Evolutionary conservation across 768 basidiomycete genomes (phyloP), one percentile per base, ranked within the genome.

Genomic region (Tylopilus intermedius): DNA sequence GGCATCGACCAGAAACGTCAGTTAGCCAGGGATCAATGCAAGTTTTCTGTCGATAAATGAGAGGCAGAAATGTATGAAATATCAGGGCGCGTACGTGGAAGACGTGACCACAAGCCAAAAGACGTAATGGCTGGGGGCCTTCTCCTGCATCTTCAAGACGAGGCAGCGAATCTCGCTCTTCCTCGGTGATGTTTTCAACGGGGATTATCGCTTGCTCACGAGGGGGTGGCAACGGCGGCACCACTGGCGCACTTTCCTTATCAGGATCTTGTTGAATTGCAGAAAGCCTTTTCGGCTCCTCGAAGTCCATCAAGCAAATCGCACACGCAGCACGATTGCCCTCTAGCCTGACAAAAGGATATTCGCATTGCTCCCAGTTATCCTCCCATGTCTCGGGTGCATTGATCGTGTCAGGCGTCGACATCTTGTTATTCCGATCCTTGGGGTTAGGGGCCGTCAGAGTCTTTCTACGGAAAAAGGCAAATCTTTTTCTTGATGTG

Each of bases 1-100:
- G 92, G 74, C 92, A 95, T 30, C 90, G 80, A 5, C 90, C 92
- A 27, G 88, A 90, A 13, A 91, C 84, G 55, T 88, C 84, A 3
- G 74, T 83, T 47, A 95, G 69, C 93, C 93, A 95, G 21, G 90
- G 89, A 64, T 95, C 92, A 40, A 94, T 70, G 66, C 92, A 95
- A 22, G 84, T 83, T 88, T 89, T 83, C 89, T 89, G 58, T 21
- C 32, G 11, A 51, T 18, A 21, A 29, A 30, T 53, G 32, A 55
- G 54, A 51, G 51, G 39, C 22, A n/a, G 33, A 42, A 26, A 15
- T 21, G 10, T 22, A 46, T 9, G 21, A 29, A 46, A 51, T 9
- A 49, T 51, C 11, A 29, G 30, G 21, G 26, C 4, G 74, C 88
- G 68, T 56, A 93, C 91, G 72, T 95, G 93, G 71, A 92, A 95